A percentile compares a stretch with the other conserved stretches of the same genome.
phyloP scores from a whole-genome alignment of 176 grass and related monocot species.

The Oropetium thomaeum region DNA sequence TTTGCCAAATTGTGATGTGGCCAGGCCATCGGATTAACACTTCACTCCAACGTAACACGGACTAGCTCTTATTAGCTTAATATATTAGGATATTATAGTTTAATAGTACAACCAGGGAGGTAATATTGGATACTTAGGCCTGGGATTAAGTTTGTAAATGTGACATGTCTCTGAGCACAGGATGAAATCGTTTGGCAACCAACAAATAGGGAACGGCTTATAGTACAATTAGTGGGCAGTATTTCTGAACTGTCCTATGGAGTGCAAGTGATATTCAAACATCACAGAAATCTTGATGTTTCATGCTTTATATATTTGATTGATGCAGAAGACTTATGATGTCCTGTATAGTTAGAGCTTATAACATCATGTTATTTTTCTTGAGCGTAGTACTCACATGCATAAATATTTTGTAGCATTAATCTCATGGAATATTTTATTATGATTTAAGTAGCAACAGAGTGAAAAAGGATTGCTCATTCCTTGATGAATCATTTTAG shows the following conservation, averaged over 20 bases:
- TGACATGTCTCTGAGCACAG: neutral
- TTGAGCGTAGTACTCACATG: neutral
- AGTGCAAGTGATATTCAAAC: neutral
- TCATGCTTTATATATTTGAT: conserved; percentile 8
- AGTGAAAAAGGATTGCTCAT: neutral
- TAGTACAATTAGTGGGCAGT: neutral
- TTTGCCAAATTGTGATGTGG: neutral
- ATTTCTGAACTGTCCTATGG: neutral
- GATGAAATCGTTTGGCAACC: neutral
- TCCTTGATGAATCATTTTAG: neutral
- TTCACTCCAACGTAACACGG: neutral
- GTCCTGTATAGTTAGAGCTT: neutral
- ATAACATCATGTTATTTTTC: neutral
- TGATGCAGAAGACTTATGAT: neutral
- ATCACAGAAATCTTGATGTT: neutral
- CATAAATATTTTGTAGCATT: neutral
- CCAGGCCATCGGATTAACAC: neutral
- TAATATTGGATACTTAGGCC: neutral
- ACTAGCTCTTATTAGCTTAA: neutral
- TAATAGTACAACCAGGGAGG: neutral
- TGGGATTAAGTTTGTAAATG: neutral
- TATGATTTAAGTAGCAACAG: conserved; percentile 9
- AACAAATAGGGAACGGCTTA: neutral
- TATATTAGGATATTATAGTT: neutral
- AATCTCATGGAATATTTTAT: neutral